phyloP scores from a whole-genome alignment of 305 asterid genomes.

The Nicotiana rustica region DNA sequence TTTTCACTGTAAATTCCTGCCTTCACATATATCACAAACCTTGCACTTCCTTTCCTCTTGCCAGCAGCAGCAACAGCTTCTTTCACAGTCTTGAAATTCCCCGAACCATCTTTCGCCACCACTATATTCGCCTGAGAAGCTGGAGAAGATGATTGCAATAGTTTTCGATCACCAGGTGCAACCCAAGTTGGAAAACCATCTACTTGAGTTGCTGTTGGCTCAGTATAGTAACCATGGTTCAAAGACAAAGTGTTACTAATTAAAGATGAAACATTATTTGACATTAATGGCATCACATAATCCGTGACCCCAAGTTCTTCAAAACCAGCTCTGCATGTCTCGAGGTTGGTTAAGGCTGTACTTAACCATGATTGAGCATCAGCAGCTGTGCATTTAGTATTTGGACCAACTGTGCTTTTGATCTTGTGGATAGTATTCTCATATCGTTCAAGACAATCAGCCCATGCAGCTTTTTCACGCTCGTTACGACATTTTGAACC shows the following conservation, averaged over 20 bases:
- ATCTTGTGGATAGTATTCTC: slow-evolving; percentile 52
- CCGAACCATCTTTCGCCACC: slow-evolving; percentile 90
- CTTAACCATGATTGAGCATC: slow-evolving; percentile 90
- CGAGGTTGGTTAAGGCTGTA: slow-evolving; percentile 77
- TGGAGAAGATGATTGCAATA: slow-evolving; percentile 54
- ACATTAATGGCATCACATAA: slow-evolving; percentile 54
- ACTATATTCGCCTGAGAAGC: slow-evolving; percentile 56
- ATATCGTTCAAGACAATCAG: slow-evolving; percentile 74
- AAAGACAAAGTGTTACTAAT: slow-evolving; percentile 70
- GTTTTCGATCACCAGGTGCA: slow-evolving; percentile 60
- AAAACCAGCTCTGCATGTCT: slow-evolving; percentile 75
- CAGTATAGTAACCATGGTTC: slow-evolving; percentile 49
- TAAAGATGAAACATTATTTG: slow-evolving; percentile 63
- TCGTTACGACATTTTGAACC: slow-evolving; percentile 64
- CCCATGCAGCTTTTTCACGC: slow-evolving; percentile 78
- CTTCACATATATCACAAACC: slow-evolving; percentile 75
- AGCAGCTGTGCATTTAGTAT: slow-evolving; percentile 40
- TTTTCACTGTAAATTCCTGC: slow-evolving; percentile 77
- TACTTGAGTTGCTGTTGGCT: slow-evolving; percentile 33
- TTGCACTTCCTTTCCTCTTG: slow-evolving; percentile 53
- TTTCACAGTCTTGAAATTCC: slow-evolving; percentile 62
- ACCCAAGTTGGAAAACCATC: slow-evolving; percentile 77
- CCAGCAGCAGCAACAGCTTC: slow-evolving; percentile 71
- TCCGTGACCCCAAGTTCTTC: slow-evolving; percentile 61
- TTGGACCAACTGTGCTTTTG: slow-evolving; percentile 60